Evolutionary conservation across 768 basidiomycete genomes (phyloP), one percentile per base, ranked within the genome.

Genomic region (Leccinellum rugosiceps): DNA sequence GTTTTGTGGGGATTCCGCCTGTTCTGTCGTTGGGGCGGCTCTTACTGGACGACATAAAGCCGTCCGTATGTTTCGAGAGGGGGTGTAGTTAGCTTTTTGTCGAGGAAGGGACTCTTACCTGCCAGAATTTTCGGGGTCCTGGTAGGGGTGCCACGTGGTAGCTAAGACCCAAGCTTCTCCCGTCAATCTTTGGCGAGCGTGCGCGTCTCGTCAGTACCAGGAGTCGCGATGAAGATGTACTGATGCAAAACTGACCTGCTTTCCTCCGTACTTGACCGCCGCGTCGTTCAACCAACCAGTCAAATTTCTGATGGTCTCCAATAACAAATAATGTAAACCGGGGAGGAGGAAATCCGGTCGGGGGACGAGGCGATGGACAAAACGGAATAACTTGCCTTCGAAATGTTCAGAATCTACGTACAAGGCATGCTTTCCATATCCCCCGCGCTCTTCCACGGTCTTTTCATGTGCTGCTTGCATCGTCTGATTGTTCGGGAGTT

Each of bases 221-320:
- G 17, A 10, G 13, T n/a, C 15, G 26, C 2, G 15, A 21, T 6
- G 11, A 34, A 11, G 19, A 47, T 17, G 28, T 1, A 13, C 10
- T 10, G 30, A 31, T 31, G 30, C 9, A 19, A 10, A 10, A 58
- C 53, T 19, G 26, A 64, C 64, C 54, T 65, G 60, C 34, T 62
- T 65, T 13, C 63, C 60, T n/a, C 63, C 64, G 6, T 58, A 62
- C 32, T 55, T 55, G 47, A 15, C 52, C 4, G 53, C 60, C 8
- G 57, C 57, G 14, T 52, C 23, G 30, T 65, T 58, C 48, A 65
- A 14, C 64, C 64, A 65, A 10, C 60, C 53, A 0, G 50, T 30
- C 4, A 62, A 15, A 28, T 34, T 52, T 1, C 31, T 4, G 6
- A 57, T 0, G 1, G 6, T 9, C 3, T 19, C 63, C 58, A 28